A percentile compares a stretch with the other conserved stretches of the same genome.
Conservation (phyloP, 306 rosid genomes). For the Pterocarpus santalinus region DNA sequence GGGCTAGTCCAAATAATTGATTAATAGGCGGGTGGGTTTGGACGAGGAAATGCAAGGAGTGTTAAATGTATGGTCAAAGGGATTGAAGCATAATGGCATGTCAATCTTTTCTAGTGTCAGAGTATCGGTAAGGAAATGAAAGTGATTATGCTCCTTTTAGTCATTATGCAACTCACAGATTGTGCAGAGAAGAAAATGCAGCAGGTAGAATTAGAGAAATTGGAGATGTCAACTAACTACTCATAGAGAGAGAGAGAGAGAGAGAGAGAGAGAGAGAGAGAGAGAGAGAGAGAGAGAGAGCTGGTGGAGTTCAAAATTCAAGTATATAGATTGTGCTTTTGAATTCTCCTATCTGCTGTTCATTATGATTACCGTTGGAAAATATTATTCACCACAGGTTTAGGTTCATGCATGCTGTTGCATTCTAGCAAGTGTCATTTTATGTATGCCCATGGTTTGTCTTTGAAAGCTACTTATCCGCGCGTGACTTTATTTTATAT, state of each 20-base stretch:
- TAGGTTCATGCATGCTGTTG: constrained; percentile 35
- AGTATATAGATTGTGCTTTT: constrained; percentile 37
- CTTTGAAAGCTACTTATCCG: background rate
- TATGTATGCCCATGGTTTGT: constrained; percentile 7
- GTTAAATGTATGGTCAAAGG: constrained; percentile 71
- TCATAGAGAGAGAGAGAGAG: constrained; percentile 18
- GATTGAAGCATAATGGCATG: constrained; percentile 68
- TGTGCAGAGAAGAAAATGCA: constrained; percentile 44
- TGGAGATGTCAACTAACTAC: constrained; percentile 37
- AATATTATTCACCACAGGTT: constrained; percentile 44
- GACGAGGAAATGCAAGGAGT: no score
- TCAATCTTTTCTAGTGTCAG: constrained; percentile 68
- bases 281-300: no score
- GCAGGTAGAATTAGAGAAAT: constrained; percentile 42
- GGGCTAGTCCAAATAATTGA: constrained; percentile 37
- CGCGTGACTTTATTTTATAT: no score
- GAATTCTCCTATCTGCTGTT: constrained; percentile 39
- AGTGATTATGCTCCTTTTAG: constrained; percentile 74
- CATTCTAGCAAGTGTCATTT: constrained; percentile 42
- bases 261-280: no score
- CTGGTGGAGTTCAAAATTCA: constrained; percentile 1
- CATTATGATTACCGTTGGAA: constrained; percentile 43
- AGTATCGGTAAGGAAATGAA: constrained; percentile 66
- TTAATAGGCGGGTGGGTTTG: background rate
- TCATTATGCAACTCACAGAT: constrained; percentile 66